Evolutionary conservation across 345 rosid species (phyloP).

Genomic region (Hibiscus syriacus): DNA sequence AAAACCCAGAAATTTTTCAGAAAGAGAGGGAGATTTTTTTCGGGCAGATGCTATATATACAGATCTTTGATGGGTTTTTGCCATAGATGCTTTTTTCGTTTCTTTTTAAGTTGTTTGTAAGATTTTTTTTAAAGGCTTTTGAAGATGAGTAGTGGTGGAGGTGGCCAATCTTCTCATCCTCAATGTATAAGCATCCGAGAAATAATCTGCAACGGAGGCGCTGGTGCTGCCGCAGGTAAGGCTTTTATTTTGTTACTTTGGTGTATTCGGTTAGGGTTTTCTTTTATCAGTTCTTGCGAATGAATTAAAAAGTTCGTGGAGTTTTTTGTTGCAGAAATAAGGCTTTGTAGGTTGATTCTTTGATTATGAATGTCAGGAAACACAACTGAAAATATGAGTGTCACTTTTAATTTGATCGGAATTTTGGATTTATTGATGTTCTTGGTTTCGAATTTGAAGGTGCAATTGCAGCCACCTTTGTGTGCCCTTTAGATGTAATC

Average conservation of each 20-base stretch:
- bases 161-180: constrained; percentile 30
- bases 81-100: background rate
- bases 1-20: background rate
- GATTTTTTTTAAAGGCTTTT: background rate
- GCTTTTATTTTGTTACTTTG: background rate
- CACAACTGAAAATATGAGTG: background rate
- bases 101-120: background rate
- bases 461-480: constrained; percentile 83
- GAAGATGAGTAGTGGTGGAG: constrained; percentile 6
- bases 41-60: background rate
- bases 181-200: constrained; percentile 33
- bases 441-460: constrained; percentile 37
- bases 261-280: constrained; percentile 2
- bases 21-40: background rate
- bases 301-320: background rate
- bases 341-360: background rate
- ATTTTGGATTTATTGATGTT: background rate
- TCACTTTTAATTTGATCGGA: background rate
- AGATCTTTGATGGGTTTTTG: background rate
- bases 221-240: constrained; percentile 93
- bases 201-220: constrained; percentile 44
- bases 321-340: background rate
- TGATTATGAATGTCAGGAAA: background rate
- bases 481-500: constrained; percentile 97
- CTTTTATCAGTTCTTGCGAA: background rate